Conservation (phyloP, 2,329 filamentous ascomycete genomes). For the Fusarium brevicatenulatum region DNA sequence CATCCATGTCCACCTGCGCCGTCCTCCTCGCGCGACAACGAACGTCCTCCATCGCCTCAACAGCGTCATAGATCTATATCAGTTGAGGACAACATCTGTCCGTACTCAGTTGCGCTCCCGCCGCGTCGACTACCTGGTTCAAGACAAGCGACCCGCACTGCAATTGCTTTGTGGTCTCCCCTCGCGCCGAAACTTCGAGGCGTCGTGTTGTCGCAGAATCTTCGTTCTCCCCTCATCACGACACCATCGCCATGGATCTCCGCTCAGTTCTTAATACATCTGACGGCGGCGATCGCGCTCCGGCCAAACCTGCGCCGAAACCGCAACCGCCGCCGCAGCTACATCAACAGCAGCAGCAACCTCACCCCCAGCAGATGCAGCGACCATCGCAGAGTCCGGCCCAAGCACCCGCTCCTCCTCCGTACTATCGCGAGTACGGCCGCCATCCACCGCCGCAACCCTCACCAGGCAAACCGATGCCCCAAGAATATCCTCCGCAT, state of each 20-base stretch:
- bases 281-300: conserved; percentile 56
- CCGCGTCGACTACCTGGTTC: conserved; percentile 39
- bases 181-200: conserved; percentile 30
- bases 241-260: conserved; percentile 58
- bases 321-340: conserved; percentile 48
- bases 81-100: conserved; percentile 7
- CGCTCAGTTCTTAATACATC: conserved; percentile 64
- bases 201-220: conserved; percentile 31
- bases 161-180: conserved; percentile 36
- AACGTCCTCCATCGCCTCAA: conserved; percentile 32
- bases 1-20: conserved; percentile 46
- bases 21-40: conserved; percentile 41
- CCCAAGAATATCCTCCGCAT: conserved; percentile 56
- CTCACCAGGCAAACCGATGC: conserved; percentile 59
- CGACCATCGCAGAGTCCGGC: conserved; percentile 52
- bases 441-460: conserved; percentile 58
- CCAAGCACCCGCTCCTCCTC: conserved; percentile 38
- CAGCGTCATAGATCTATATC: background rate
- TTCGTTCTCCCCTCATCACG: conserved; percentile 2
- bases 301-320: conserved; percentile 47
- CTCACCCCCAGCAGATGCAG: conserved; percentile 57
- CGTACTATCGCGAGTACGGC: conserved; percentile 63
- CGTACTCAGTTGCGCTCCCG: conserved; percentile 12
- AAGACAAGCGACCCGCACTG: conserved; percentile 30
- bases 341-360: conserved; percentile 45